Evolutionary conservation across 768 basidiomycete genomes (phyloP).

Genomic region (Sporobolomyces pararoseus): DNA sequence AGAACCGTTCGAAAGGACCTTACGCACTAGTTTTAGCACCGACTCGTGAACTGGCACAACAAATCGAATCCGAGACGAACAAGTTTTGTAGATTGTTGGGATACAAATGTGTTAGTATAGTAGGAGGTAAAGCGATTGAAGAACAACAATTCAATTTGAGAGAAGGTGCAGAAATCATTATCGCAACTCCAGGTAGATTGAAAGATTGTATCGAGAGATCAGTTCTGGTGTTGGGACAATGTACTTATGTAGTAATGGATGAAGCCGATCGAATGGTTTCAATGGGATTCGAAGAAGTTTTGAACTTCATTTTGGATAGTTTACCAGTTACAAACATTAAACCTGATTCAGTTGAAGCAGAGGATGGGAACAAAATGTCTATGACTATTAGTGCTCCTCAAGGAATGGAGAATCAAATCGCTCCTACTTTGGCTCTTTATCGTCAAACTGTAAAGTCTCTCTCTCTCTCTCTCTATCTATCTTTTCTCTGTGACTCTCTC

Average conservation of each 20-base stretch:
- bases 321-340: slow-evolving; percentile 82
- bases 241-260: slow-evolving; percentile 98
- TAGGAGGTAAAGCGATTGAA: slow-evolving; percentile 94
- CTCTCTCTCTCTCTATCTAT: no score
- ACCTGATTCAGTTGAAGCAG: slow-evolving; percentile 66
- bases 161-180: slow-evolving; percentile 97
- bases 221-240: slow-evolving; percentile 91
- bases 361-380: slow-evolving; percentile 69
- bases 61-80: slow-evolving; percentile 86
- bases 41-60: slow-evolving; percentile 97
- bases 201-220: slow-evolving; percentile 96
- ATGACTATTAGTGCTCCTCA: slow-evolving; percentile 53
- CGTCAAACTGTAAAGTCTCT: slow-evolving; percentile 40
- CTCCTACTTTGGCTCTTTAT: slow-evolving; percentile 32
- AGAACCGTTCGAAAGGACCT: slow-evolving; percentile 88
- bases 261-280: slow-evolving; percentile 99
- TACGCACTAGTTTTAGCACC: slow-evolving; percentile 90
- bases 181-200: slow-evolving; percentile 95
- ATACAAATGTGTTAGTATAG: slow-evolving; percentile 92
- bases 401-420: slow-evolving; percentile 25
- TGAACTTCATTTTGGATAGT: slow-evolving; percentile 90
- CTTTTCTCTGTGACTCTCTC: no score
- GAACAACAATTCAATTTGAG: slow-evolving; percentile 97
- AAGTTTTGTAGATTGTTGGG: slow-evolving; percentile 88
- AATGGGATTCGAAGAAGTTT: slow-evolving; percentile 89